phyloP scores from a whole-genome alignment of 1,139 yeast species.

The Sugiyamaella grinbergsii region DNA sequence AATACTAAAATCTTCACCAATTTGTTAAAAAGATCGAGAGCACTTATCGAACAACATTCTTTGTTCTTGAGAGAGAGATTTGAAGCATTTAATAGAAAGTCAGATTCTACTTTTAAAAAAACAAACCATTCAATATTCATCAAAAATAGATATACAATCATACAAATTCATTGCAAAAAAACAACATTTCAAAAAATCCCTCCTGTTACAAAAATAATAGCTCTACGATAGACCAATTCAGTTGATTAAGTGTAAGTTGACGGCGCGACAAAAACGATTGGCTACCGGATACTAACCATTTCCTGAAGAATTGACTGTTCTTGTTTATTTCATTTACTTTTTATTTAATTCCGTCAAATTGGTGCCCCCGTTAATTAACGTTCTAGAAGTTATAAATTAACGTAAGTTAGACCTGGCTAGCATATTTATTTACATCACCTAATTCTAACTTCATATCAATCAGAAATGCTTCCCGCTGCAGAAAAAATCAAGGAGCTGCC shows the following conservation, averaged over 20 bases:
- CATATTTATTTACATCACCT: no score
- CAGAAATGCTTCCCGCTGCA: conserved; percentile 10
- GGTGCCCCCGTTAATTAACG: no score
- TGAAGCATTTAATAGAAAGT: conserved; percentile 2
- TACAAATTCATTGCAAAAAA: background rate
- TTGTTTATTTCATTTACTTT: background rate
- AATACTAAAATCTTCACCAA: background rate
- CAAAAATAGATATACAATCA: background rate
- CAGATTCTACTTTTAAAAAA: background rate
- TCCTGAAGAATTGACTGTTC: background rate
- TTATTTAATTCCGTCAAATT: conserved; percentile 3
- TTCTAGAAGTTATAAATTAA: no score
- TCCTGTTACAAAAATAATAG: background rate
- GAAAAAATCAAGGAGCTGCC: conserved; percentile 15
- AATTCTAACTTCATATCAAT: background rate
- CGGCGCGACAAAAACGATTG: background rate
- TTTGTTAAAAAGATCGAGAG: conserved; percentile 4
- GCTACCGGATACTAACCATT: conserved; percentile 2
- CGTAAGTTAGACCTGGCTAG: no score
- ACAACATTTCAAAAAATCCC: background rate
- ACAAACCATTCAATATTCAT: background rate
- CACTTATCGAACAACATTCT: conserved; percentile 5
- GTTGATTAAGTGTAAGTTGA: background rate
- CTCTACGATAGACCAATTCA: background rate
- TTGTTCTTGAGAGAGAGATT: conserved; percentile 20